These are phyloP conservation scores for Xylaria sp. DNA, from an alignment of 2,329 filamentous ascomycete genomes.

Conservation along the genomic window DNA sequence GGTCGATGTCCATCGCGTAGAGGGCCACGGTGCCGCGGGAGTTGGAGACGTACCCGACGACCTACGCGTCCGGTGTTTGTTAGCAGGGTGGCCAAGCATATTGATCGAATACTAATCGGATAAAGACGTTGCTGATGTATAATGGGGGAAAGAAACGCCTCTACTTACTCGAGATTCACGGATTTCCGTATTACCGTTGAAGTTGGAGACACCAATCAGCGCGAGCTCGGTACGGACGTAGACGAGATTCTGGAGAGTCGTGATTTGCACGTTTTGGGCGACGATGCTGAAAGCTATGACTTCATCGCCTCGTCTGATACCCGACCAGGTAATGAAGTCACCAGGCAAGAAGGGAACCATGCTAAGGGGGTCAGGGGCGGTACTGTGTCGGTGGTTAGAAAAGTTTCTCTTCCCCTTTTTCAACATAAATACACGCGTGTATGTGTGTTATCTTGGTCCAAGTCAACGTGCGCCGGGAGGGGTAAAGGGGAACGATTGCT, in stretches of 20 bases:
- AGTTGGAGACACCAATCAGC: slow-evolving; percentile 52
- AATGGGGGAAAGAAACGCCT: neutral
- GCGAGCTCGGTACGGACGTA: slow-evolving; percentile 53
- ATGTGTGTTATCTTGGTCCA: neutral
- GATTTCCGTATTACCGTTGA: slow-evolving; percentile 51
- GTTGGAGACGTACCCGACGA: slow-evolving; percentile 53
- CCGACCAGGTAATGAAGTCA: slow-evolving; percentile 52
- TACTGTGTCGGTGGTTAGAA: slow-evolving; percentile 39
- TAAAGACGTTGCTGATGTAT: neutral
- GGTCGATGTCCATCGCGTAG: slow-evolving; percentile 53
- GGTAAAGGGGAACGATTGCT: slow-evolving; percentile 15
- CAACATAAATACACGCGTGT: no score
- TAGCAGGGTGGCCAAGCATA: neutral
- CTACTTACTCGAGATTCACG: slow-evolving; percentile 51
- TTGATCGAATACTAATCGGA: neutral
- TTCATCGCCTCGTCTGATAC: slow-evolving; percentile 49
- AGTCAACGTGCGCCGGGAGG: neutral
- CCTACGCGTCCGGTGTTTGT: slow-evolving; percentile 34
- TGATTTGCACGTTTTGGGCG: slow-evolving; percentile 53
- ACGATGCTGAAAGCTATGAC: slow-evolving; percentile 53
- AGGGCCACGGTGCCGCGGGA: slow-evolving; percentile 49
- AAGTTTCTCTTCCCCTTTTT: neutral
- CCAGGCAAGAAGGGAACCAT: slow-evolving; percentile 53
- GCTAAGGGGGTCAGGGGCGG: slow-evolving; percentile 51
- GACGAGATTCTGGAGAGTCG: slow-evolving; percentile 48